A percentile compares a stretch with the other conserved stretches of the same genome.
Conservation (phyloP, 345 rosid species). For the Abelmoschus esculentus region DNA sequence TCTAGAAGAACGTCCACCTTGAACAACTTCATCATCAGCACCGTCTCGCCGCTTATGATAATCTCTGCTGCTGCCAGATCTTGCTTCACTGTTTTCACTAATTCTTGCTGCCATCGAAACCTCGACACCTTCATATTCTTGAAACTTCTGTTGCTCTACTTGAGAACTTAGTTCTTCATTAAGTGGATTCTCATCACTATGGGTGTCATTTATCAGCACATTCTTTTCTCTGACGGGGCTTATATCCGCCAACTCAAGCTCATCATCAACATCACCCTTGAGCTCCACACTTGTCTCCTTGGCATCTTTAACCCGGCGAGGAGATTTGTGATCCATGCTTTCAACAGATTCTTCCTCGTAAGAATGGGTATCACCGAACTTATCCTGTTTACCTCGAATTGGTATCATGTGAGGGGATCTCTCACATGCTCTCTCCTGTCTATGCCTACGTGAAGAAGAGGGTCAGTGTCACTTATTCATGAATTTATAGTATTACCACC, state of each 20-base stretch:
- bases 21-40: conserved; percentile 81
- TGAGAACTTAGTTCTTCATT: conserved; percentile 32
- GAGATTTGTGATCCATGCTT: conserved; percentile 57
- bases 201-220: conserved; percentile 25
- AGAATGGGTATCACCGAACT: conserved; percentile 24
- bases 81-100: conserved; percentile 83
- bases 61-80: conserved; percentile 81
- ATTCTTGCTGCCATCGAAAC: conserved; percentile 78
- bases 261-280: conserved; percentile 41
- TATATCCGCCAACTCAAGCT: conserved; percentile 28
- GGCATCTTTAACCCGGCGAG: conserved; percentile 29
- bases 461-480: neutral
- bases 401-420: conserved; percentile 43
- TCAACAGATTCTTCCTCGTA: conserved; percentile 46
- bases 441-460: conserved; percentile 22
- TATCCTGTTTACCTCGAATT: conserved; percentile 35
- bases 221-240: conserved; percentile 46
- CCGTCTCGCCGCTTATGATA: conserved; percentile 54
- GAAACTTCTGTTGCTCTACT: conserved; percentile 31
- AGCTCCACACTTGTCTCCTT: conserved; percentile 48
- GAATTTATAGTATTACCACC: neutral
- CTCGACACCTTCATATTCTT: conserved; percentile 59
- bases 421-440: conserved; percentile 26
- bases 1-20: conserved; percentile 43
- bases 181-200: conserved; percentile 21